phyloP scores from a whole-genome alignment of 2,329 filamentous ascomycete species.

The Diplodia sapinea region DNA sequence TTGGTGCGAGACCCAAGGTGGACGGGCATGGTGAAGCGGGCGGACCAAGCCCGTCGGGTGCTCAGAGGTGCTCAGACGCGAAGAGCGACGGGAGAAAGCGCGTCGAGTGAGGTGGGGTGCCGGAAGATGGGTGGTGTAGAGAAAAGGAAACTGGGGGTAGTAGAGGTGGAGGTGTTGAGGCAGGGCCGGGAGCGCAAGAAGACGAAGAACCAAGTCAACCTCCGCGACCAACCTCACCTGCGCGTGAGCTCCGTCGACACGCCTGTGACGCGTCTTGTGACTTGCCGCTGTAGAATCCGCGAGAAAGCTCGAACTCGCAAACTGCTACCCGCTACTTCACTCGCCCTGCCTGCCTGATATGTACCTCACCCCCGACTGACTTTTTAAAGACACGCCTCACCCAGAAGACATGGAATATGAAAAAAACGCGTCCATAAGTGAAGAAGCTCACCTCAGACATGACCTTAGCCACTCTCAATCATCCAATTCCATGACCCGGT shows the following conservation, averaged over 20 bases:
- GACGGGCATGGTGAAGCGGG: slow-evolving; percentile 40
- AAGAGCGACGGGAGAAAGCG: neutral
- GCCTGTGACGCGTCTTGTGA: neutral
- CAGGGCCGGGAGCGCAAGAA: neutral
- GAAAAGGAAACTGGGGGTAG: neutral
- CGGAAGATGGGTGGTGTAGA: neutral
- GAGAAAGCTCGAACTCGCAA: neutral
- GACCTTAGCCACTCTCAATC: neutral
- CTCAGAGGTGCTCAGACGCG: neutral
- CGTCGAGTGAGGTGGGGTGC: neutral
- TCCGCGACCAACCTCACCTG: neutral
- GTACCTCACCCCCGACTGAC: neutral
- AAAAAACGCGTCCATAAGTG: neutral
- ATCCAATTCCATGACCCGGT: slow-evolving; percentile 19
- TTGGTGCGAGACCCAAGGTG: slow-evolving; percentile 41
- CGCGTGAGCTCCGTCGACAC: neutral
- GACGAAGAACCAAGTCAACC: neutral
- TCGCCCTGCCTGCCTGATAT: neutral
- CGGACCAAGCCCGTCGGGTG: neutral
- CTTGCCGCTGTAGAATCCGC: neutral
- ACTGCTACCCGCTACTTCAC: neutral
- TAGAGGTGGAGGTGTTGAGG: neutral
- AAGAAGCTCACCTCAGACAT: neutral
- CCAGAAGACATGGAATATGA: neutral
- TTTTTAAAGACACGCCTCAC: neutral